Base-by-base conservation (phyloP, 2,329 filamentous ascomycete genomes). In the Neonectria punicea region DNA sequence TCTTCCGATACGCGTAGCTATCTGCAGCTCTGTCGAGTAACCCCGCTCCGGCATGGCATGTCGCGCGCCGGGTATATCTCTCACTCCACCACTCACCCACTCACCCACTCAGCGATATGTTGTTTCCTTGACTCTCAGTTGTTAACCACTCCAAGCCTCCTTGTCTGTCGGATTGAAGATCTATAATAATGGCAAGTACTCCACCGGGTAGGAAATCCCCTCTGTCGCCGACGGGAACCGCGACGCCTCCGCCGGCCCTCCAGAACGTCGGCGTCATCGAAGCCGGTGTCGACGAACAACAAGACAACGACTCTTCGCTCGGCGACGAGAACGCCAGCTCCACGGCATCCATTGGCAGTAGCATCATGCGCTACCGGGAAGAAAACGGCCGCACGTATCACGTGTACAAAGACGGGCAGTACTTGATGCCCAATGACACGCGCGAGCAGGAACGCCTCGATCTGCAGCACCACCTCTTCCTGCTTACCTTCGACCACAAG, bases 301-400 rank as follows among this genome's bases (percentile, higher is more conserved):
- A 61, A 2, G 53, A 65, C 8, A 10, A 7, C 1, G 53, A 69
- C 34, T 56, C 66, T 16, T 60, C 54, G 1, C 9, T 67, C 0
- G 60, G 28, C 2, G 46, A 53, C 0, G 34, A 50, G 4, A 44
- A n/a, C 1, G 49, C 16, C 14, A 63, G 49, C 8, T 65, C 68
- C 1, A 76, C 73, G 1, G 66, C 72, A 0, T 75, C 71, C 1
- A 58, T 74, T 2, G 63, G 7, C n/a, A 71, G 63, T 1, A 74
- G 65, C 8, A 69, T 75, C 5, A 57, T 73, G 2, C 66, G 61
- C 3, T 75, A 74, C 22, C 68, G 73, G 8, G 41, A 70, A 18
- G 75, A 77, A 25, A 75, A 77, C 11, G 74, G 75, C 1, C 68
- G 74, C 11, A 75, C 71, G 0, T 77, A 76, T n/a, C 74, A 76